Evolutionary conservation across 108 stramenopile genomes (phyloP), one percentile per base, ranked within the genome.

Genomic region (Parietichytrium sp.): DNA sequence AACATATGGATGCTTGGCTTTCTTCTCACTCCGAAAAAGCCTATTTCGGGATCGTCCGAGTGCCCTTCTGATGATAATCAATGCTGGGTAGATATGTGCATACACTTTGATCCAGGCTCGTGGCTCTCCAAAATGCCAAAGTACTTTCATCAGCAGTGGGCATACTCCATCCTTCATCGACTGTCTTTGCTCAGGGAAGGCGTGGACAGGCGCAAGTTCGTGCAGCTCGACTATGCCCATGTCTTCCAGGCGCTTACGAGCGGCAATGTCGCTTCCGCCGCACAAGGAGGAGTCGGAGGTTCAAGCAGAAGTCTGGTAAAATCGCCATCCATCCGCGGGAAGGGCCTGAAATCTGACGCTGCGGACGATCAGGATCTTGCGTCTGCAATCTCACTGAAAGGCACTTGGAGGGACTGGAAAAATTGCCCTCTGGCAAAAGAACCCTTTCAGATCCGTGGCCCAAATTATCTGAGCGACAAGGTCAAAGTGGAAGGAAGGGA

Each of bases 1-100:
- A 72, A 45, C 61, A 72, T 72, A 13, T 72, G 61, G 61, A 72
- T 72, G 61, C 45, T 42, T n/a, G 61, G 61, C 33, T 72, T 72
- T 42, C 61, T 72, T 42, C 36, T 72, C 61, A 72, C 61, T 33
- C 61, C 61, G 6, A 72, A 72, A 25, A 72, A 72, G 33, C 42
- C 38, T 42, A 6, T 15, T 25, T 23, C 3, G 15, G 61, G 13
- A 1, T 33, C 36, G 45, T 33, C n/a, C n/a, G 61, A 36, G 3
- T 33, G 45, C 42, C 8, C 29, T 7, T 10, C 38, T 42, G 20
- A 45, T 42, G 33, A 72, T 20, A 45, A 33, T n/a, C 45, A 33
- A 10, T 72, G 61, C 61, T 72, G 61, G 61, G 61, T 72, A n/a
- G 61, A 72, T 25, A 45, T 45, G 23, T 72, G 38, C 2, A 72